These are phyloP conservation scores for Globisporangium nagaii DNA, from an alignment of 352 stramenopile genomes.

Conservation along the genomic window DNA sequence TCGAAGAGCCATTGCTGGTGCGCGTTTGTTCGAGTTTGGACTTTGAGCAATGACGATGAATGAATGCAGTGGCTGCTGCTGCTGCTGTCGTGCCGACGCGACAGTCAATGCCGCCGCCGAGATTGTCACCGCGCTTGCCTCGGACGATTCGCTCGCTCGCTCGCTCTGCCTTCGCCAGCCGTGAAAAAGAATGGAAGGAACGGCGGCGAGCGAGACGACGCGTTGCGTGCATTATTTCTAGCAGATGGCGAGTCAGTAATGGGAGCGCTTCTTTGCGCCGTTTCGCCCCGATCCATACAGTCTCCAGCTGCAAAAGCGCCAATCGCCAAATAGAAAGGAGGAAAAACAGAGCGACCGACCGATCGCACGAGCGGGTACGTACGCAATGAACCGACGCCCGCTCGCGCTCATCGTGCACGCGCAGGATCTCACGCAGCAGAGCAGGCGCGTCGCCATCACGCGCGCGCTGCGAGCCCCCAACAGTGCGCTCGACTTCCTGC, in stretches of 20 bases:
- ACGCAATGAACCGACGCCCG: constrained; percentile 9
- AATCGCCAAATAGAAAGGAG: not conserved
- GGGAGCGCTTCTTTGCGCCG: too few species aligned
- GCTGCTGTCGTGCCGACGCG: too few species aligned
- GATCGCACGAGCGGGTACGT: not conserved
- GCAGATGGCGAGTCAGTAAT: too few species aligned
- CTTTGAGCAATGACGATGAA: not conserved
- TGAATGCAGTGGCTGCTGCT: not conserved
- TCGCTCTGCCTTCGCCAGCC: too few species aligned
- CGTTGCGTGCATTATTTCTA: too few species aligned
- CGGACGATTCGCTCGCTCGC: too few species aligned
- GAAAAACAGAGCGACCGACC: not conserved
- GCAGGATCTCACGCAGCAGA: constrained; percentile 7
- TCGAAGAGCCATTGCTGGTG: constrained; percentile 5
- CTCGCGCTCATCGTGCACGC: constrained; percentile 26
- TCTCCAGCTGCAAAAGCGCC: too few species aligned
- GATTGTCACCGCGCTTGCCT: too few species aligned
- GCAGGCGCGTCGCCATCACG: not conserved
- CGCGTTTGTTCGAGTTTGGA: not conserved
- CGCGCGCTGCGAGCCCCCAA: not conserved
- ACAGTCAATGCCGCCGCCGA: too few species aligned
- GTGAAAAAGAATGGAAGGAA: too few species aligned
- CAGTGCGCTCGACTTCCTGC: constrained; percentile 21
- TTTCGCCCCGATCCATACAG: too few species aligned
- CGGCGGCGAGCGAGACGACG: too few species aligned